Evolutionary conservation across 352 stramenopile species (phyloP).

Genomic region (Phytophthora litchii): DNA sequence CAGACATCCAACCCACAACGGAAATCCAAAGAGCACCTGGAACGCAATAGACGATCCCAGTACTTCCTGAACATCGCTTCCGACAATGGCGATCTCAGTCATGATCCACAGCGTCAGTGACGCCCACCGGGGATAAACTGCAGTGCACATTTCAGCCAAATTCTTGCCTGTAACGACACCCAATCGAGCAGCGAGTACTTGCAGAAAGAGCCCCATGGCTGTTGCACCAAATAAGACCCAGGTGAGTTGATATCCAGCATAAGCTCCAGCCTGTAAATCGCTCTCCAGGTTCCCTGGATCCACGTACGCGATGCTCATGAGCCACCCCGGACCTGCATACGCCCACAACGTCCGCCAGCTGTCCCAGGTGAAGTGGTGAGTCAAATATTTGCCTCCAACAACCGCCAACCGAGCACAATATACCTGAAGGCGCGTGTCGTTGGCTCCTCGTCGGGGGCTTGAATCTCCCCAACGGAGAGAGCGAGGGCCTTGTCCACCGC

Average conservation of each 20-base stretch:
- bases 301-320: conserved; percentile 96
- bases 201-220: conserved; percentile 93
- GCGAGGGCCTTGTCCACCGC: conserved; percentile 57
- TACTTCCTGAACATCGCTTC: conserved; percentile 92
- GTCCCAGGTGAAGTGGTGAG: neutral
- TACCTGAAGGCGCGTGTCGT: conserved; percentile 35
- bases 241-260: conserved; percentile 89
- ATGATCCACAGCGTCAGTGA: conserved; percentile 91
- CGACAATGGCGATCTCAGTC: conserved; percentile 94
- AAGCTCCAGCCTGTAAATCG: conserved; percentile 94
- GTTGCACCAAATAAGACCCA: conserved; percentile 93
- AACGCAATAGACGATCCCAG: conserved; percentile 93
- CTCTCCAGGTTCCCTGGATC: conserved; percentile 96
- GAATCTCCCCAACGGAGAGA: conserved; percentile 57
- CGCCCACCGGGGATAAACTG: conserved; percentile 75
- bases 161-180: conserved; percentile 93
- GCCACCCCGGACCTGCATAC: conserved; percentile 84
- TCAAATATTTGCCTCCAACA: neutral
- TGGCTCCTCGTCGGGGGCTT: conserved; percentile 52
- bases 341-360: conserved; percentile 83
- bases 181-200: conserved; percentile 92
- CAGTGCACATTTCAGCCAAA: conserved; percentile 89
- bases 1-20: conserved; percentile 91
- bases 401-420: conserved; percentile 19
- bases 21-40: conserved; percentile 89